Percentiles rank a stretch among this genome's conserved stretches.
Evolutionary conservation across 192 early-diverging fungal species (phyloP).

Genomic region (Mortierella hygrophila): DNA sequence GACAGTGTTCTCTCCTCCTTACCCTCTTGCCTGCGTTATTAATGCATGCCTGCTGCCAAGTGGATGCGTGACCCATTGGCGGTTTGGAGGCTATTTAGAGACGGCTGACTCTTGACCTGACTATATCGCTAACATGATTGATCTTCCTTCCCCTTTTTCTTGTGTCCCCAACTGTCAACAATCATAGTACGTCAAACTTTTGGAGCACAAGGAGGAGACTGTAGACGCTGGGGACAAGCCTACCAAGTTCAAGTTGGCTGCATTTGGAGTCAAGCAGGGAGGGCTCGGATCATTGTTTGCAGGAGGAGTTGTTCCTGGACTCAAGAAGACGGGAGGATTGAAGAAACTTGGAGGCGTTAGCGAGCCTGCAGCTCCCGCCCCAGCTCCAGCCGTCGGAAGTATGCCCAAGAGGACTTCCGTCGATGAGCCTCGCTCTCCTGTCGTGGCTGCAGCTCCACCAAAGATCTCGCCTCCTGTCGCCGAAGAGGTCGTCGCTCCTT

Average conservation of each 20-base stretch:
- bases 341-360: conserved; percentile 32
- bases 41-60: neutral
- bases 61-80: neutral
- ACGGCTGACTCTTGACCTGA: conserved; percentile 1
- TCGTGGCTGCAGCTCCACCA: conserved; percentile 7
- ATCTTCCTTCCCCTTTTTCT: neutral
- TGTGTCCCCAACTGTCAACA: neutral
- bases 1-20: neutral
- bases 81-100: neutral
- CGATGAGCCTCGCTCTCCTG: conserved; percentile 44
- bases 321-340: conserved; percentile 69
- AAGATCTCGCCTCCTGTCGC: conserved; percentile 33
- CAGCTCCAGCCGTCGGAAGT: neutral
- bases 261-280: conserved; percentile 84
- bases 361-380: neutral
- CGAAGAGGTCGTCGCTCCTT: conserved; percentile 25
- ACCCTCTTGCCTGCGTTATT: neutral
- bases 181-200: conserved; percentile 55
- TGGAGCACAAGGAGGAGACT: conserved; percentile 42
- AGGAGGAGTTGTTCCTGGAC: conserved; percentile 74
- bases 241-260: conserved; percentile 73
- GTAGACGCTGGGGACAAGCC: conserved; percentile 36
- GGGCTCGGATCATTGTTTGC: conserved; percentile 82
- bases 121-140: neutral
- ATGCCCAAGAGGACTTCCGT: conserved; percentile 27